Evolutionary conservation across 331 rosid species (phyloP).

Genomic region (Malus hybrid): DNA sequence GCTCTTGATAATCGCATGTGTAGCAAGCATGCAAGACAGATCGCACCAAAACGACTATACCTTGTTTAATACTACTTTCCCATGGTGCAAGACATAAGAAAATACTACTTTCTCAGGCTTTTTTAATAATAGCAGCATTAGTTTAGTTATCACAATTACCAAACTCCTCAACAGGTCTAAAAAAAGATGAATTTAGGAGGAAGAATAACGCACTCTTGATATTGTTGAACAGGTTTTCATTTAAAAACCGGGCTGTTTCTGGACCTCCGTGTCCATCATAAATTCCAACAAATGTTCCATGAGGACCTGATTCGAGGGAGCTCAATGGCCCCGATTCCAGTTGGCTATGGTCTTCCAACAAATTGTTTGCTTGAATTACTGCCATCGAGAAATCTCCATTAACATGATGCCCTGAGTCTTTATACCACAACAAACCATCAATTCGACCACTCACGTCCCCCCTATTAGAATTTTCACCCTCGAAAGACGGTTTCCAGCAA

Average conservation of each 20-base stretch:
- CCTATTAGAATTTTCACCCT: constrained; percentile 48
- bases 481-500: constrained; percentile 58
- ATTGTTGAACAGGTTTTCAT: constrained; percentile 57
- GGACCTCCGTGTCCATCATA: constrained; percentile 99
- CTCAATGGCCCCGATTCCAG: constrained; percentile 83
- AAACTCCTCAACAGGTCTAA: background rate
- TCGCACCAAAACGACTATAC: background rate
- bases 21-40: background rate
- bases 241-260: constrained; percentile 80
- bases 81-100: background rate
- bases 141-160: background rate
- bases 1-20: background rate
- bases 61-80: background rate
- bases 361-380: constrained; percentile 84
- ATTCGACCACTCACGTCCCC: constrained; percentile 57
- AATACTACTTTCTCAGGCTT: background rate
- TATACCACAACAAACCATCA: constrained; percentile 77
- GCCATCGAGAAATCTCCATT: constrained; percentile 95
- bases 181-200: background rate
- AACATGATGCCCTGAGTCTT: constrained; percentile 64
- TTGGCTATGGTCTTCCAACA: constrained; percentile 93
- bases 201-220: constrained; percentile 55
- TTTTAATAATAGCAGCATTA: background rate
- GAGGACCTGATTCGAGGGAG: constrained; percentile 45
- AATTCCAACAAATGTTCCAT: constrained; percentile 82